Conservation (phyloP, 352 stramenopile genomes). For the Phytophthora cactorum region DNA sequence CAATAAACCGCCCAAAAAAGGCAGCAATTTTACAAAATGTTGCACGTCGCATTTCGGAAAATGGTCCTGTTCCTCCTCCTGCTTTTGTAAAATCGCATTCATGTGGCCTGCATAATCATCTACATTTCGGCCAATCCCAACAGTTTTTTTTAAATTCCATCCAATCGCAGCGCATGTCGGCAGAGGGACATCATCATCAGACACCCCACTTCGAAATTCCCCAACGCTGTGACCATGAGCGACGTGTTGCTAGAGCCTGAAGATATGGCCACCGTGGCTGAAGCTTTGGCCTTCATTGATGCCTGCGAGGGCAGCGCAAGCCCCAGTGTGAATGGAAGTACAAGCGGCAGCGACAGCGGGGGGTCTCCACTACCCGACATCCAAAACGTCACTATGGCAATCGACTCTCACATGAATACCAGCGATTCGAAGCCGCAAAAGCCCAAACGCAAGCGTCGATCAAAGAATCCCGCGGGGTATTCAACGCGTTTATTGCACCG, state of each 20-base stretch:
- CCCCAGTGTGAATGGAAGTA: slow-evolving; percentile 5
- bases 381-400: not conserved
- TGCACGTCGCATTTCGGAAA: slow-evolving; percentile 13
- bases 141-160: not conserved
- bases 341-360: slow-evolving; percentile 21
- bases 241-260: slow-evolving; percentile 18
- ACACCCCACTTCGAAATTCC: slow-evolving; percentile 6
- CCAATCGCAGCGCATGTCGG: not conserved
- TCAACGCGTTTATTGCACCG: slow-evolving; percentile 37
- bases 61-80: not conserved
- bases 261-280: slow-evolving; percentile 30
- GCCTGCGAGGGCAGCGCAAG: slow-evolving; percentile 20
- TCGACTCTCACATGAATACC: not conserved
- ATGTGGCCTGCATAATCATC: slow-evolving; percentile 24
- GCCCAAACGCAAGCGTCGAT: slow-evolving; percentile 21
- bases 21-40: not conserved
- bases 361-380: not conserved
- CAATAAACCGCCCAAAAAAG: no score
- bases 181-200: not conserved
- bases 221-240: slow-evolving; percentile 1
- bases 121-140: slow-evolving; percentile 10
- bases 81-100: slow-evolving; percentile 13
- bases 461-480: slow-evolving; percentile 31
- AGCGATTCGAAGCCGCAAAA: slow-evolving; percentile 1
- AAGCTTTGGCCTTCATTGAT: slow-evolving; percentile 43